Conservation (phyloP, 768 basidiomycete genomes). For the Peribolospora kevripleyi region DNA sequence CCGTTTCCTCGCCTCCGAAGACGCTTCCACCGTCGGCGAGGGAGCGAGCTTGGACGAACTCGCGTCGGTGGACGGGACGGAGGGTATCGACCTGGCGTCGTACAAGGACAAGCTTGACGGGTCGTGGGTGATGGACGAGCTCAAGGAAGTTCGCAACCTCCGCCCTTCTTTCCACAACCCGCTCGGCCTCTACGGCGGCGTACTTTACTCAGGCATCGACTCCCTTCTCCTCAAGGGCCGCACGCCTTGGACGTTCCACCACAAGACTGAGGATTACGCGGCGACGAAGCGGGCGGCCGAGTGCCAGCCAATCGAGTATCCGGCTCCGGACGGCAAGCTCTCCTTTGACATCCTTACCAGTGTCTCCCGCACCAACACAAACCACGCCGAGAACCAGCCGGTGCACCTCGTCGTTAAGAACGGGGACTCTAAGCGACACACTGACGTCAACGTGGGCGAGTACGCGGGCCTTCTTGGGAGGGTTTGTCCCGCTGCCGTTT, state of each 20-base stretch:
- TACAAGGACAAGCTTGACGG: conserved; percentile 45
- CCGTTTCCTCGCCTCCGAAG: conserved; percentile 24
- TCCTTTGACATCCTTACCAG: conserved; percentile 84
- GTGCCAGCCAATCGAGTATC: conserved; percentile 59
- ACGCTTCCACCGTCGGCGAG: neutral
- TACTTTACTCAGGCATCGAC: conserved; percentile 72
- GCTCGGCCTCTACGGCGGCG: conserved; percentile 64
- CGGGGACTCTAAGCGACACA: conserved; percentile 34
- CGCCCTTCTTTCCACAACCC: conserved; percentile 58
- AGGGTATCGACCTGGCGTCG: conserved; percentile 34
- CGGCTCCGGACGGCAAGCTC: conserved; percentile 60
- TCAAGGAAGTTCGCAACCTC: conserved; percentile 73
- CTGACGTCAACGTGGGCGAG: conserved; percentile 43
- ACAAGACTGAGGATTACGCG: conserved; percentile 32
- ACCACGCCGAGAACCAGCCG: conserved; percentile 91
- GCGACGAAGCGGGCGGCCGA: conserved; percentile 41
- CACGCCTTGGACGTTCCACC: conserved; percentile 77
- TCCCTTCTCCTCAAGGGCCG: conserved; percentile 58
- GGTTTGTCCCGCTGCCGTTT: conserved; percentile 86
- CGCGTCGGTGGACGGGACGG: conserved; percentile 2
- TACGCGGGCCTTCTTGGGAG: conserved; percentile 71
- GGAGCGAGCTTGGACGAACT: conserved; percentile 7
- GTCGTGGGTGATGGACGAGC: conserved; percentile 67
- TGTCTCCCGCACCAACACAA: conserved; percentile 71
- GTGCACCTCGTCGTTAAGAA: conserved; percentile 43